Evolutionary conservation across 2,329 filamentous ascomycete species (phyloP), one percentile per base, ranked within the genome.

Genomic region (Colletotrichum sp.): DNA sequence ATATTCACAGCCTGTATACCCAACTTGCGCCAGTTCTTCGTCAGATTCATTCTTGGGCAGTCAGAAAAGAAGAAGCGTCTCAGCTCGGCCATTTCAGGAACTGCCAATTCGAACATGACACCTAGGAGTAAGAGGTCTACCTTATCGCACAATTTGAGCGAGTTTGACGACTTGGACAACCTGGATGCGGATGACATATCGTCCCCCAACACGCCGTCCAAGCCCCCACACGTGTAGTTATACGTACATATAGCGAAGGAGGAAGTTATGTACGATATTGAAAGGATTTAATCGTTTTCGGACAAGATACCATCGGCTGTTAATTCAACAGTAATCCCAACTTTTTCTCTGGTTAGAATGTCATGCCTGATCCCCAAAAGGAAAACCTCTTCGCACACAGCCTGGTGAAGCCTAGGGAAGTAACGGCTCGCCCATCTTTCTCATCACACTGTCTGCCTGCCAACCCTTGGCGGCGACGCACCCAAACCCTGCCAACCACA

Each of bases 1-100:
- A 12, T 75, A 7, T 75, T 75, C 28, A 75, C 73, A 1, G 73
- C 73, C 2, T 73, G 70, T 64, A 75, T 75, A 67, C 70, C 73
- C 5, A 75, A 52, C n/a, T 32, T 75, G 15, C 73, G 73, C 10
- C 73, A 75, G 15, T 75, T 75, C 58, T 73, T 75, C 15, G 70
- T 73, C 34, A 68, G 70, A 10, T 75, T 75, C 21, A 65, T 75
- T 30, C 64, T 75, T 1, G 38, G 34, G 8, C 30, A 48, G 12
- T 73, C 73, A 6, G 73, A 75, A 8, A 75, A 73, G 70, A 67
- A 73, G 48, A 58, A 52, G 15, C 70, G 70, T 8, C 65, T 73
- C 5, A 73, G 18, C n/a, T 67, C 64, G 7, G 64, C 58, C 26
- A 6, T 28, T 2, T 21, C 43, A 13, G 58, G 34, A 10, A 24